These are phyloP conservation scores for Collybiopsis confluens DNA, from an alignment of 768 basidiomycete genomes.

Conservation along the genomic window DNA sequence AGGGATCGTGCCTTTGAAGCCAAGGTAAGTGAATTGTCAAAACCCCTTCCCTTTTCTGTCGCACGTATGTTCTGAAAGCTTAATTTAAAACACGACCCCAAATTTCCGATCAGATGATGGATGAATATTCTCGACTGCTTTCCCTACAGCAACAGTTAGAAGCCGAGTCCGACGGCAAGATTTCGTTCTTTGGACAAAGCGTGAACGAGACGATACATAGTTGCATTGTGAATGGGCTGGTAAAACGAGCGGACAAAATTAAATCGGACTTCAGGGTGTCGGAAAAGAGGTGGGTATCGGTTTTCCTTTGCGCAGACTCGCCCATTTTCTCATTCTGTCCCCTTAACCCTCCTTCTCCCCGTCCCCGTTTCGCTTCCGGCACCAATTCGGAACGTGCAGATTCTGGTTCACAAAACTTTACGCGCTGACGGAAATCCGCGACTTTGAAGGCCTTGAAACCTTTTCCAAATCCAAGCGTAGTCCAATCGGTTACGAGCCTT, in stretches of 20 bases:
- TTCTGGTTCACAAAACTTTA: conserved; percentile 94
- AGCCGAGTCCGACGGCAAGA: conserved; percentile 75
- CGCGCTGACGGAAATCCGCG: conserved; percentile 70
- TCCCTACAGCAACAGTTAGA: conserved; percentile 83
- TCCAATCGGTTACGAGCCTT: conserved; percentile 94
- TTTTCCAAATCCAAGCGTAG: conserved; percentile 87
- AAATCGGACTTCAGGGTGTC: conserved; percentile 90
- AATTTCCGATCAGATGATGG: conserved; percentile 67
- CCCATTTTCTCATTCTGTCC: no score
- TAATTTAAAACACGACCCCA: no score
- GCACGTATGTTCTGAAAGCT: no score
- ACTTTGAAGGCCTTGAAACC: conserved; percentile 82
- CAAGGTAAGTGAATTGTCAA: conserved; percentile 48
- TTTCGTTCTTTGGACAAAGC: conserved; percentile 77
- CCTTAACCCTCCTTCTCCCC: no score
- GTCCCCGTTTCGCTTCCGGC: no score
- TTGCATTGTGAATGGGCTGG: conserved; percentile 74
- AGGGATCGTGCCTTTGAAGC: conserved; percentile 90
- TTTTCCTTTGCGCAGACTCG: not conserved
- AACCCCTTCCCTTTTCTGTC: not conserved
- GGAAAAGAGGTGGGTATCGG: conserved; percentile 81
- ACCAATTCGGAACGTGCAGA: no score
- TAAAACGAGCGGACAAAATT: conserved; percentile 86
- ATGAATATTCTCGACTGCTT: conserved; percentile 77
- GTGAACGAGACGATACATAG: conserved; percentile 82